Evolutionary conservation across 805 yeast species (phyloP), one percentile per base, ranked within the genome.

Genomic region (Lipomyces mesembrius): DNA sequence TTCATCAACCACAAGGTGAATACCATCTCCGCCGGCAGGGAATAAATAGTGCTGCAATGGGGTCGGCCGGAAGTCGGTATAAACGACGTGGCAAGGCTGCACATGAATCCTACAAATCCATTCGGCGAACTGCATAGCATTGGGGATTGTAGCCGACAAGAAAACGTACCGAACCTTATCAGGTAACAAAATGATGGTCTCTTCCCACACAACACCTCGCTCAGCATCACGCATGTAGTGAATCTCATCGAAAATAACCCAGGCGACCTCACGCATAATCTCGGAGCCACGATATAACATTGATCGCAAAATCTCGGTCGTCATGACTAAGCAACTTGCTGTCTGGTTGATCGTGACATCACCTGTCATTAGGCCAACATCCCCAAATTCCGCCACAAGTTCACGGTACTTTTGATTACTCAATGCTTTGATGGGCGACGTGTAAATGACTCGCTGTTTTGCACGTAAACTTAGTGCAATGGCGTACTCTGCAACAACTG

Each of bases 141-240:
- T 85, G 2, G 86, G 85, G 14, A 85, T 81, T 0, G 87, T 84
- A 0, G 88, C 88, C 39, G 88, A 83, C 1, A 83, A 74, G 0
- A 83, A 84, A 37, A 84, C 74, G 75, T 93, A 92, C 72, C 90
- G 94, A 20, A 95, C 98, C 82, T 93, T 93, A 74, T 96, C 98
- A 3, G 99, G 99, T 55, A 95, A 83, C 76, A 95, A 81, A 66
- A 95, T 95, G 71, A 95, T 94, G 17, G 98, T 94, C 79, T 95
- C 99, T 80, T 95, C 99, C 99, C 99, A 95, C 46, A 95, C 99
- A 62, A 95, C 99, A 78, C 99, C 99, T 80, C 99, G 87, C 72
- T 92, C 95, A 74, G 92, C 89, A 78, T 95, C 99, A 80, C 98
- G 88, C 96, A 95, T 95, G 79, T 95, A 95, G 80, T 95, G 99